Base-by-base conservation (phyloP, 139 green algal species). In the Chlamydomonas sphaeroides region DNA sequence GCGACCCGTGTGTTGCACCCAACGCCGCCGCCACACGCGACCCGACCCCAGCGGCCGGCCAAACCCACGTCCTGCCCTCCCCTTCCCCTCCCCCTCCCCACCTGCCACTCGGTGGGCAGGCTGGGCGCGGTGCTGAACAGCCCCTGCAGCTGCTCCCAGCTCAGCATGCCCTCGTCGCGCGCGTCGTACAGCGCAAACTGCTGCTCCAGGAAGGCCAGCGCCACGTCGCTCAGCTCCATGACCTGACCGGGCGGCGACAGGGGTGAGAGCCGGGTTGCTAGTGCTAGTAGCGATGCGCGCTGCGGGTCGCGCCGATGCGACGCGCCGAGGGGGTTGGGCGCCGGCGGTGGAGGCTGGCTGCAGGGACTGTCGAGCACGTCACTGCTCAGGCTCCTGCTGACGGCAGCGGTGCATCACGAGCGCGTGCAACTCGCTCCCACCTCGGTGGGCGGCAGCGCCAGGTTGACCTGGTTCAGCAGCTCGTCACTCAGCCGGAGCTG, bases 41-140 rank as follows among this genome's bases (percentile, higher is more conserved):
- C n/a, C n/a, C n/a, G n/a, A n/a, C n/a, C n/a, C n/a, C n/a, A n/a
- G n/a, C n/a, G n/a, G n/a, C 65, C 56, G 83, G 53, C 66, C 65
- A 90, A 42, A 78, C 88, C 74, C 94, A 83, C 45, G 86, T 48
- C 32, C 83, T 83, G 38, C 94, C 92, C 11, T 83, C 39, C 76
- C 94, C 86, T 17, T 61, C 15, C 51, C 18, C 45, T 33, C 38
- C 74, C 94, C 92, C 61, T 79, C 82, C 62, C 17, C 53, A 84
- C 83, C 83, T 88, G 83, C 83, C 83, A 88, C 45, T 80, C 77
- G 0, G 75, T 85, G 65, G 51, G 65, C 45, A 83, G 45, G 26
- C 38, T 51, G 15, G 93, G 93, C 0, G 91, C 80, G 18, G 90
- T 93, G 49, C 88, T 90, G 61, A 91, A 95, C 79, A 95, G 80